phyloP scores from a whole-genome alignment of 352 stramenopile species.

The Paralagenidium karlingii region DNA sequence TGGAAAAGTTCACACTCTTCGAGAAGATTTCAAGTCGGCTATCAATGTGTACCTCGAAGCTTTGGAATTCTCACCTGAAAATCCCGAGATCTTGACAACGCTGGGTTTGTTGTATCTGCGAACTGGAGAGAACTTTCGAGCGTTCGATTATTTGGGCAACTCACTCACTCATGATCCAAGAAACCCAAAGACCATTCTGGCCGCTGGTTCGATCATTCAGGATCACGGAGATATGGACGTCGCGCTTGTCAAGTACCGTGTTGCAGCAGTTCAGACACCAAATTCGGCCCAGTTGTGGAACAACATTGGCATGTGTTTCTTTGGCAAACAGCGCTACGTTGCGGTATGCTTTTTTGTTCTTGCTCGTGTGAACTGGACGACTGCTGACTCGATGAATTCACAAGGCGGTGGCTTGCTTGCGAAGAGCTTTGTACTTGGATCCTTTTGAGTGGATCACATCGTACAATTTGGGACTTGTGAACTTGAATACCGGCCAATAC shows the following conservation, averaged over 20 bases:
- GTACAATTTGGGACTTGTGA: slow-evolving; percentile 91
- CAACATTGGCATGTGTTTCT: slow-evolving; percentile 94
- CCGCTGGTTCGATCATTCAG: slow-evolving; percentile 88
- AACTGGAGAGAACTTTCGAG: slow-evolving; percentile 82
- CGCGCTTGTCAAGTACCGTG: slow-evolving; percentile 89
- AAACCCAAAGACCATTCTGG: slow-evolving; percentile 87
- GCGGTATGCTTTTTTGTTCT: too few relatives aligned
- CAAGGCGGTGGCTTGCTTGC: slow-evolving; percentile 83
- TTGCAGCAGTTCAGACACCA: slow-evolving; percentile 84
- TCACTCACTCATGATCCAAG: slow-evolving; percentile 85
- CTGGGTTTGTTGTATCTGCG: slow-evolving; percentile 85
- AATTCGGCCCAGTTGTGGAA: slow-evolving; percentile 92
- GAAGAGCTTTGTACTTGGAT: slow-evolving; percentile 85
- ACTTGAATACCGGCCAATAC: slow-evolving; percentile 87
- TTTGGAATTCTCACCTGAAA: slow-evolving; percentile 89
- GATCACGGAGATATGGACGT: slow-evolving; percentile 91
- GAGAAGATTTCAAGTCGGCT: slow-evolving; percentile 77
- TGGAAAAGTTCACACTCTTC: slow-evolving; percentile 76
- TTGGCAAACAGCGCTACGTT: slow-evolving; percentile 83
- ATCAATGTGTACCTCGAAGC: slow-evolving; percentile 86
- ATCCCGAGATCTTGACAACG: slow-evolving; percentile 85
- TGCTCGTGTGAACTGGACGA: neutral
- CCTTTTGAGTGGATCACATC: slow-evolving; percentile 93
- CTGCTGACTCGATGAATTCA: neutral
- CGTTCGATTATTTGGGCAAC: slow-evolving; percentile 91